Base-by-base conservation (phyloP, 345 rosid species). In the Ceriops zippeliana region DNA sequence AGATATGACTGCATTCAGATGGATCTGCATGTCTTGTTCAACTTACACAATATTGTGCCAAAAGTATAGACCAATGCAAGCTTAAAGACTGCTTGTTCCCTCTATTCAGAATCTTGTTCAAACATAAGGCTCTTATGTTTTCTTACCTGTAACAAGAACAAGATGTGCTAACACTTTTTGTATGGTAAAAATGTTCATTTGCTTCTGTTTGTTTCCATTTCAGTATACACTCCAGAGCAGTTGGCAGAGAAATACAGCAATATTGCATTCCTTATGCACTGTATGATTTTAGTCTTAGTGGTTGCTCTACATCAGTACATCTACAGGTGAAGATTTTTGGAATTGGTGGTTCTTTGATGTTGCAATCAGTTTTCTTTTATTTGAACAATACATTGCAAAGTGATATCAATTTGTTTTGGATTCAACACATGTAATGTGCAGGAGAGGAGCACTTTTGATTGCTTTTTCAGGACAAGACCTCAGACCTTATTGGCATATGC, bases 141-240 rank as follows among this genome's bases (percentile, higher is more conserved):
- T 28, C 66, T 11, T 7, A 65, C 38, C 19, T 49, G 6, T 20
- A 7, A 56, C n/a, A 8, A 28, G 17, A 37, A 42, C 26, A 7
- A 17, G 7, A 3, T 5, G 20, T 22, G 27, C 30, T n/a, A 24
- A 47, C 15, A 10, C 17, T 70, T 16, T 7, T 65, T 30, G 16
- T 49, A 4, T 66, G 56, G 20, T 59, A 30, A 32, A 58, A 59
- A 66, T 46, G 19, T 62, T 53, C 28, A 35, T 37, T 54, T 53
- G 19, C 5, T 66, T 21, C 24, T 35, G 32, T 62, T 61, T 35
- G n/a, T 63, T 65, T 52, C 26, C 32, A 65, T 75, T 77, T 72
- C 89, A 95, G 99, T 95, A 66, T 95, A 86, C 83, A 95, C 99
- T 51, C 91, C 97, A 0, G 99, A 91, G 72, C 93, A 95, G 75